Conservation (phyloP, 1,284 basidiomycete species). For the Naganishia sp. region DNA sequence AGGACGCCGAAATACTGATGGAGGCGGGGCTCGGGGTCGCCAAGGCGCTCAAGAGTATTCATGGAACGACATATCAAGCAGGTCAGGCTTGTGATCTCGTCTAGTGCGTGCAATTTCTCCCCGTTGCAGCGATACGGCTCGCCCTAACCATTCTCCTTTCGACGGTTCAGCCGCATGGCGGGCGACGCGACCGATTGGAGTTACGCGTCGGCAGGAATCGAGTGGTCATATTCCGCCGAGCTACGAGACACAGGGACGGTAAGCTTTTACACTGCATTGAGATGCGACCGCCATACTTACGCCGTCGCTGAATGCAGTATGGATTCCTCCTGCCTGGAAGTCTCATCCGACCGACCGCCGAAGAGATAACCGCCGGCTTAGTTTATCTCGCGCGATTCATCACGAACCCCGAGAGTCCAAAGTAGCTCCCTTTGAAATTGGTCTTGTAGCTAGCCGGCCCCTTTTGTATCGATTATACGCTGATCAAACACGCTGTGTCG, state of each 20-base stretch:
- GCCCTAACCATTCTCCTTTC: neutral
- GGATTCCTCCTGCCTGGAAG: slow-evolving; percentile 73
- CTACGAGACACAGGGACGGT: slow-evolving; percentile 80
- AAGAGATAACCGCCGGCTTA: slow-evolving; percentile 69
- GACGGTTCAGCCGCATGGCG: slow-evolving; percentile 56
- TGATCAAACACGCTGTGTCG: neutral
- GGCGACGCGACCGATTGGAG: slow-evolving; percentile 78
- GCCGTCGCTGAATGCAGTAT: slow-evolving; percentile 58
- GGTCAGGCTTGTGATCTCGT: slow-evolving; percentile 69
- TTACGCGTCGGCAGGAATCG: slow-evolving; percentile 65
- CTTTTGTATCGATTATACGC: neutral
- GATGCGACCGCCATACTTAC: neutral
- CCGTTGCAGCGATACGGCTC: neutral
- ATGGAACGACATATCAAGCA: slow-evolving; percentile 63
- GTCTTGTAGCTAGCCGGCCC: slow-evolving; percentile 1
- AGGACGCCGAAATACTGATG: slow-evolving; percentile 77
- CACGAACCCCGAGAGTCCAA: slow-evolving; percentile 44
- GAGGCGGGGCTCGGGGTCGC: slow-evolving; percentile 74
- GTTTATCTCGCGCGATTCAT: slow-evolving; percentile 70
- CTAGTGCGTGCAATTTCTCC: slow-evolving; percentile 56
- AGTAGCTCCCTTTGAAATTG: neutral
- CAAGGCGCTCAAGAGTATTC: slow-evolving; percentile 62
- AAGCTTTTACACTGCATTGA: slow-evolving; percentile 40
- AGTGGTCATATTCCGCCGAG: slow-evolving; percentile 75
- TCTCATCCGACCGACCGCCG: slow-evolving; percentile 74